Conservation (phyloP, 1,284 basidiomycete species). For the Athelia sp. region DNA sequence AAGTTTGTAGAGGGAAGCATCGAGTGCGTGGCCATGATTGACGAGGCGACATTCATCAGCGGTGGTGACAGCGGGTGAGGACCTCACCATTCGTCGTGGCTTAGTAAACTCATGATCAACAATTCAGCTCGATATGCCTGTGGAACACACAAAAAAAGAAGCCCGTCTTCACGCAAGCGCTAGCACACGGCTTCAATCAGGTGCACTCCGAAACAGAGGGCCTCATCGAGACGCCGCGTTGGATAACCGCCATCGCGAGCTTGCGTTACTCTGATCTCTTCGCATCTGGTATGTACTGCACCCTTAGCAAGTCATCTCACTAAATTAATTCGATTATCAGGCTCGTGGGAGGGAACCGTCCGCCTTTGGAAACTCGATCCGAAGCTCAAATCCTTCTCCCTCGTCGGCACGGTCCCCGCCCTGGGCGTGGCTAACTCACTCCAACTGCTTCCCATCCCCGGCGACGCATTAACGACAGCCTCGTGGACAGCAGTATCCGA, state of each 20-base stretch:
- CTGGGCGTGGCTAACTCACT: constrained; percentile 88
- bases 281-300: constrained; percentile 63
- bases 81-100: constrained; percentile 10
- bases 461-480: constrained; percentile 38
- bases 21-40: constrained; percentile 91
- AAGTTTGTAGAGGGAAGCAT: constrained; percentile 87
- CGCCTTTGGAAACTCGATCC: constrained; percentile 86
- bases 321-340: constrained; percentile 32
- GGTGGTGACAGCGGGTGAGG: constrained; percentile 94
- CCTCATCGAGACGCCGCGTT: constrained; percentile 74
- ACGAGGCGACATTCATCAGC: constrained; percentile 88
- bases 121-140: constrained; percentile 75
- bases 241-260: constrained; percentile 83
- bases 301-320: background rate
- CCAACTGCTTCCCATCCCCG: constrained; percentile 68
- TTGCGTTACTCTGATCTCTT: constrained; percentile 90
- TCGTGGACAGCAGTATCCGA: constrained; percentile 30
- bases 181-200: constrained; percentile 86
- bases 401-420: constrained; percentile 57
- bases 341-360: constrained; percentile 89
- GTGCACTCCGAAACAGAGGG: constrained; percentile 68
- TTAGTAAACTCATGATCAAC: constrained; percentile 1
- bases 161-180: constrained; percentile 78
- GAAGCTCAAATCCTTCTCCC: constrained; percentile 72
- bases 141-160: constrained; percentile 98